phyloP scores from a whole-genome alignment of 1,284 basidiomycete genomes.

The Phlebopus sp. region DNA sequence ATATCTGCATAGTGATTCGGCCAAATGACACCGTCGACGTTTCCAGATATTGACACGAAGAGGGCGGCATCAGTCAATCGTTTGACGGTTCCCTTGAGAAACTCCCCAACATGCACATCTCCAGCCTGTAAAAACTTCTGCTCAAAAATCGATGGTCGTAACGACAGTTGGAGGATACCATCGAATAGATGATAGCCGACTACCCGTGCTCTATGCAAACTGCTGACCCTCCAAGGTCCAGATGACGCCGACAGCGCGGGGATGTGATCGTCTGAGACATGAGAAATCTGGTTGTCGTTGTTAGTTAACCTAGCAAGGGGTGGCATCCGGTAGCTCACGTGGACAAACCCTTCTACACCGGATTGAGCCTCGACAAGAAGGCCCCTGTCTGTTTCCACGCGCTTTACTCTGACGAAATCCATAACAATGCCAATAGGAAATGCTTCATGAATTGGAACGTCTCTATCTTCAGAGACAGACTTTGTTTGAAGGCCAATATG shows the following conservation, averaged over 20 bases:
- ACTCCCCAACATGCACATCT: conserved; percentile 83
- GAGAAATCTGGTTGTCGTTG: conserved; percentile 71
- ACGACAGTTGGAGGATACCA: conserved; percentile 82
- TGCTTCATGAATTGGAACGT: conserved; percentile 45
- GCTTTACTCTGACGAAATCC: conserved; percentile 68
- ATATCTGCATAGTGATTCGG: conserved; percentile 97
- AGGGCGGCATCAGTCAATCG: conserved; percentile 76
- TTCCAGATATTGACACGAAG: conserved; percentile 83
- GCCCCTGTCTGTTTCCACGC: conserved; percentile 82
- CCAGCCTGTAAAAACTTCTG: conserved; percentile 85
- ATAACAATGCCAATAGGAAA: conserved; percentile 76
- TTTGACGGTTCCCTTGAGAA: conserved; percentile 84
- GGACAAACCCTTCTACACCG: conserved; percentile 76
- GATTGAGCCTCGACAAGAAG: conserved; percentile 67
- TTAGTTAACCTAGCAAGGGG: conserved; percentile 7
- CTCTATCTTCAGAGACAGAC: conserved; percentile 22
- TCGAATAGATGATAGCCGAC: conserved; percentile 88
- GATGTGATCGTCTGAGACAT: conserved; percentile 89
- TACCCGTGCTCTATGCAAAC: conserved; percentile 85
- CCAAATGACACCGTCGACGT: conserved; percentile 91
- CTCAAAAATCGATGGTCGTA: conserved; percentile 81
- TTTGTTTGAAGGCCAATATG: conserved; percentile 55
- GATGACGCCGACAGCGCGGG: conserved; percentile 67
- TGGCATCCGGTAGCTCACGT: conserved; percentile 52
- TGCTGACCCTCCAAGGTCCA: conserved; percentile 78